A percentile compares a stretch with the other conserved stretches of the same genome.
Conservation (phyloP, 768 basidiomycete species). For the Sistotremastrum niveocremeum region DNA sequence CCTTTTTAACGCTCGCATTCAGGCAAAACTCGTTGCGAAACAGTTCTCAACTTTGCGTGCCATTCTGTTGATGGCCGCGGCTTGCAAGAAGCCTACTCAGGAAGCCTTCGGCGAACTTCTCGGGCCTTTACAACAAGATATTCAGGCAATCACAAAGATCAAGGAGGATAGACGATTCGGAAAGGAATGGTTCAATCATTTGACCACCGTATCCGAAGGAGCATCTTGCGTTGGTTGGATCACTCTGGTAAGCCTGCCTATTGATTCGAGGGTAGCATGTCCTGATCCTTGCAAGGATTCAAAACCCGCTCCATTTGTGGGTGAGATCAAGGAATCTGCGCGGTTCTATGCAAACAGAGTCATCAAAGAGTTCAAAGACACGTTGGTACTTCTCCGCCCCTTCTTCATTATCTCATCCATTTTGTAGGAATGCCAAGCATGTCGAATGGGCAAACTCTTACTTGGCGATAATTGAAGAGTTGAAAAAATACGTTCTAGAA, state of each 20-base stretch:
- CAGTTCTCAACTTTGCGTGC: slow-evolving; percentile 56
- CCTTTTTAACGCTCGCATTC: slow-evolving; percentile 1
- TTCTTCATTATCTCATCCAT: slow-evolving; percentile 3
- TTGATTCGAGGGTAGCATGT: background rate
- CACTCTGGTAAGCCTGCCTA: slow-evolving; percentile 43
- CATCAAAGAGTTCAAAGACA: slow-evolving; percentile 86
- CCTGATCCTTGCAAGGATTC: slow-evolving; percentile 30
- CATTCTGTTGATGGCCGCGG: slow-evolving; percentile 50
- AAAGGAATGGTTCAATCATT: slow-evolving; percentile 70
- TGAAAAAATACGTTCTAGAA: slow-evolving; percentile 72
- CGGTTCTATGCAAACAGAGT: slow-evolving; percentile 84
- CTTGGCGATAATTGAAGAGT: slow-evolving; percentile 55
- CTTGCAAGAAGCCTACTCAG: slow-evolving; percentile 71
- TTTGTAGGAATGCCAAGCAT: slow-evolving; percentile 68
- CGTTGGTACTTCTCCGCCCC: slow-evolving; percentile 35
- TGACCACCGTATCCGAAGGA: slow-evolving; percentile 73
- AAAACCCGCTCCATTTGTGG: slow-evolving; percentile 71
- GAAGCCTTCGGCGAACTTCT: slow-evolving; percentile 44
- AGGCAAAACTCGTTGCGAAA: slow-evolving; percentile 60
- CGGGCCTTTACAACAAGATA: slow-evolving; percentile 51
- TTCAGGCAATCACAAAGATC: slow-evolving; percentile 64
- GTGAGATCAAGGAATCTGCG: slow-evolving; percentile 73
- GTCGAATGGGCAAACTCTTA: slow-evolving; percentile 79
- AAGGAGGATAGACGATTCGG: slow-evolving; percentile 75
- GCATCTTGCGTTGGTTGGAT: slow-evolving; percentile 82